These are phyloP conservation scores for Pichia sp. DNA, from an alignment of 1,139 yeast species.

Conservation along the genomic window DNA sequence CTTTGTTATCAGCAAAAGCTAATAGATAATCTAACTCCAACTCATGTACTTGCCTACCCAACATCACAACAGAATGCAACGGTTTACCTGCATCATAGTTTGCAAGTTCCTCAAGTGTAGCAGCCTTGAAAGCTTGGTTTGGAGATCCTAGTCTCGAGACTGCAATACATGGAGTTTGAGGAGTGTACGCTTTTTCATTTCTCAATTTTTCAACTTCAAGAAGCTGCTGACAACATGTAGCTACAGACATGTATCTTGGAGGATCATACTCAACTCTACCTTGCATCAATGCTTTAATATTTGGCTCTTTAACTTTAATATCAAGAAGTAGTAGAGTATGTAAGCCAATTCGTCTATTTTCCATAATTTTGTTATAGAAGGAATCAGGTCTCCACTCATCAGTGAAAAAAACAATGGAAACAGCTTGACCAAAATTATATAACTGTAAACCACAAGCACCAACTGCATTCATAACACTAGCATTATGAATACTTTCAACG, in stretches of 20 bases:
- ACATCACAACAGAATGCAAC: conserved; percentile 79
- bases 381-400: conserved; percentile 96
- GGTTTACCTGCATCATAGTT: conserved; percentile 92
- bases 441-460: conserved; percentile 96
- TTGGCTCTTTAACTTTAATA: conserved; percentile 94
- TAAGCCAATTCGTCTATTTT: conserved; percentile 81
- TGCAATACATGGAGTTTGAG: conserved; percentile 88
- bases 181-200: conserved; percentile 69
- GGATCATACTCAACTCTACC: conserved; percentile 92
- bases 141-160: conserved; percentile 88
- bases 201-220: conserved; percentile 78
- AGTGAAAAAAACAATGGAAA: conserved; percentile 90
- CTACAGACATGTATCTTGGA: conserved; percentile 90
- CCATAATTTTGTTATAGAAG: conserved; percentile 82
- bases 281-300: conserved; percentile 87
- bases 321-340: conserved; percentile 86
- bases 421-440: conserved; percentile 94
- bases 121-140: conserved; percentile 75
- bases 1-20: conserved; percentile 66
- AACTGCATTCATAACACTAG: conserved; percentile 96
- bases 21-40: conserved; percentile 80
- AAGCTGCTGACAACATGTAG: conserved; percentile 82
- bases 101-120: conserved; percentile 64
- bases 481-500: conserved; percentile 85
- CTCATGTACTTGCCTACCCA: conserved; percentile 93